phyloP scores from a whole-genome alignment of 2,329 filamentous ascomycete genomes.

The Didymella glomerata region DNA sequence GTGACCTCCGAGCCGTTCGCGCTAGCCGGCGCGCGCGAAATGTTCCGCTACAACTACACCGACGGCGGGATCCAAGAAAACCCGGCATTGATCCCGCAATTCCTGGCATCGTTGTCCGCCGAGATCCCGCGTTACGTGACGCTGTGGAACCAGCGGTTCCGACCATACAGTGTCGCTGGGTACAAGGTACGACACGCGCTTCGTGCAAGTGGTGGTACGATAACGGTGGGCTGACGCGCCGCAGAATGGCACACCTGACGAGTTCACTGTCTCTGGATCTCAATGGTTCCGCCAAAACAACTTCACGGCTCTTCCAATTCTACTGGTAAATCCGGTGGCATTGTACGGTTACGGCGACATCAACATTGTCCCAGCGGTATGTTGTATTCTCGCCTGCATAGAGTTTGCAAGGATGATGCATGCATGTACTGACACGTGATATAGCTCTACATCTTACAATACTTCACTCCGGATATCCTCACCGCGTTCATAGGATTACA shows the following conservation, averaged over 20 bases:
- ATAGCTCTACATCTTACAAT: conserved; percentile 51
- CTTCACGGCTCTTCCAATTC: conserved; percentile 46
- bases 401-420: conserved; percentile 33
- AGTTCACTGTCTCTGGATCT: conserved; percentile 46
- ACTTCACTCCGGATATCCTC: conserved; percentile 51
- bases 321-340: conserved; percentile 49
- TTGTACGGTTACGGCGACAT: conserved; percentile 52
- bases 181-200: conserved; percentile 44
- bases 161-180: conserved; percentile 42
- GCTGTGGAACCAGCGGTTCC: conserved; percentile 46
- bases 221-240: conserved; percentile 26
- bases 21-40: conserved; percentile 44
- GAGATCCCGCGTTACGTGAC: conserved; percentile 48
- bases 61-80: conserved; percentile 38
- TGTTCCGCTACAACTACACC: conserved; percentile 48
- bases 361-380: conserved; percentile 49
- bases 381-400: conserved; percentile 29
- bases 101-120: conserved; percentile 36
- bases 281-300: conserved; percentile 50
- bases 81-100: conserved; percentile 33
- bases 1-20: conserved; percentile 44
- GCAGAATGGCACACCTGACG: conserved; percentile 49
- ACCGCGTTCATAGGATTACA: conserved; percentile 49
- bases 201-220: conserved; percentile 19
- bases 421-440: conserved; percentile 40